Evolutionary conservation across 2,329 filamentous ascomycete genomes (phyloP), one percentile per base, ranked within the genome.

Genomic region (Achaetomium macrosporum): DNA sequence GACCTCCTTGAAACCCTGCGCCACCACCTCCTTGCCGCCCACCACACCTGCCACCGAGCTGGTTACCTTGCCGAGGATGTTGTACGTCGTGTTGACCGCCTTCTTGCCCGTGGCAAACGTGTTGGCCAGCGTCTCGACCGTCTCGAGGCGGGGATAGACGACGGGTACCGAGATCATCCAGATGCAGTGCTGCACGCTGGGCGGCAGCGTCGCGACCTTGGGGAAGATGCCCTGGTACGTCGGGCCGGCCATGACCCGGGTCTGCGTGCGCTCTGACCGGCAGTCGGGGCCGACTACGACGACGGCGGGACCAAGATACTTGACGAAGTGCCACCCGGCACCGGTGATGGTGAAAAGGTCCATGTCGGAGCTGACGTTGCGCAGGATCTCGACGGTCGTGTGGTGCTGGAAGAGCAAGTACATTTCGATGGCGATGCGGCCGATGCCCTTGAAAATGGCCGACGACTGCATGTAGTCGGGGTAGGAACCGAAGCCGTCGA

Each of bases 391-490:
- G 3, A 95, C 77, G 0, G 92, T 97, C 0, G 93, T 97, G 69
- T 99, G 93, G 66, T 99, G 93, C 66, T 99, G 93, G 77, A 99
- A 99, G 8, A 99, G 80, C 35, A 99, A 78, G 66, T 97, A 99
- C 91, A 96, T 96, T 61, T 97, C 90, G 51, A 95, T 91, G 19
- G 90, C 93, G 57, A 99, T 85, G 36, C 93, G 84, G 20, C 93
- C 93, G 64, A 97, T 95, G 66, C 97, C 97, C 73, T 95, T 96
- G 76, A 99, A 97, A 73, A 97, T 90, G 59, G 95, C 87, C 16
- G 90, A 96, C 60, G 88, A 88, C 66, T 99, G 93, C 92, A 99
- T 97, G 67, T 97, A 95, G 57, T 96, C 90, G 0, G 93, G 93
- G 64, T 97, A 99, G 1, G 90, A 96, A 30, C 93, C 93, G 63